Conservation (phyloP, 106 monocot species). For the Agapanthus africanus region DNA sequence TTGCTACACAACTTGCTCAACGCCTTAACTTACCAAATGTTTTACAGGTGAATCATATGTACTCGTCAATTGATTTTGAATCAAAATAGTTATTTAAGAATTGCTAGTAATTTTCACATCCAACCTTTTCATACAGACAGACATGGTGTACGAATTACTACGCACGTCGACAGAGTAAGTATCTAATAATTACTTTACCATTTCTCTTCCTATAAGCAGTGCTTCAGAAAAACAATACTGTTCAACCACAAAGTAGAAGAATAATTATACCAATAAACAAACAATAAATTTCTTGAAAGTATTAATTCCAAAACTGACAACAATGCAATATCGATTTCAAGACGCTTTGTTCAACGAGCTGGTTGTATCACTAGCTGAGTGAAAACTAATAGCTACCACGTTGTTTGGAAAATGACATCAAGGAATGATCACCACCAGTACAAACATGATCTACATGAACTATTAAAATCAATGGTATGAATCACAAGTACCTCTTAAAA, state of each 20-base stretch:
- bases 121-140: slow-evolving; percentile 54
- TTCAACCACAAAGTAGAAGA: too few relatives aligned
- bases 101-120: too few relatives aligned
- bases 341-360: too few relatives aligned
- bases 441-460: not conserved
- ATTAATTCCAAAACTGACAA: not conserved
- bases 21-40: slow-evolving; percentile 96
- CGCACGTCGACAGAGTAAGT: slow-evolving; percentile 99
- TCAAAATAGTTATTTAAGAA: slow-evolving; percentile 1
- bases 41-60: slow-evolving; percentile 58
- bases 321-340: not conserved
- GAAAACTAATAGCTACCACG: not conserved
- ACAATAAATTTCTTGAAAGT: not conserved
- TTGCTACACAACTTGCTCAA: slow-evolving; percentile 97
- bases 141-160: slow-evolving; percentile 97
- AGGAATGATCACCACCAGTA: not conserved
- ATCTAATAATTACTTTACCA: not conserved
- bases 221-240: not conserved
- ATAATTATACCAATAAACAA: too few relatives aligned
- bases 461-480: not conserved
- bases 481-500: not conserved
- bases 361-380: not conserved
- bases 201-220: not conserved
- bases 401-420: not conserved
- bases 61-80: slow-evolving; percentile 2